phyloP scores from a whole-genome alignment of 2,329 filamentous ascomycete species.

The Talaromyces sp. region DNA sequence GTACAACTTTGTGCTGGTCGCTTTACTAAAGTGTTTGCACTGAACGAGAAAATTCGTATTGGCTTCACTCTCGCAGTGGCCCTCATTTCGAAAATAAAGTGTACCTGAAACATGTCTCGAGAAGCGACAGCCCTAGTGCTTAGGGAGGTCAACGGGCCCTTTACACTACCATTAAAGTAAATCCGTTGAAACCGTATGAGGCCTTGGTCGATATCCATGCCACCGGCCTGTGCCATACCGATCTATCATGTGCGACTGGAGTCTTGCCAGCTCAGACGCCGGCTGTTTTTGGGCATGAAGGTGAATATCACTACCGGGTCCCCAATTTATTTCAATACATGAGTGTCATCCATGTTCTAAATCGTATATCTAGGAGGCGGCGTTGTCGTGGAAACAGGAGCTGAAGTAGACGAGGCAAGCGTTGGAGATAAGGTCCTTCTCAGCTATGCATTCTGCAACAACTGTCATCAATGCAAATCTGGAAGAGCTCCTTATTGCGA shows the following conservation, averaged over 20 bases:
- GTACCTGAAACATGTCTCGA: neutral
- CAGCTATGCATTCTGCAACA: constrained; percentile 19
- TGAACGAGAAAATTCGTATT: neutral
- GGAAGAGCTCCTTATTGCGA: constrained; percentile 17
- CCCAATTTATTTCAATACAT: neutral
- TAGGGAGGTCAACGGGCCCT: neutral
- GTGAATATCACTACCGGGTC: neutral
- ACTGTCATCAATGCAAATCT: constrained; percentile 16
- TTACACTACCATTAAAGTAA: neutral
- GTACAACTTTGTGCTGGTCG: neutral
- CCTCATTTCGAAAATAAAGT: neutral
- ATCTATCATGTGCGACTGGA: neutral
- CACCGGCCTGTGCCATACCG: neutral
- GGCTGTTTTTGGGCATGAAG: neutral
- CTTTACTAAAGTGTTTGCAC: too few relatives aligned
- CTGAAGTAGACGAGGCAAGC: neutral
- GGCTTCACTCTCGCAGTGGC: neutral
- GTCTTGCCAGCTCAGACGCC: neutral
- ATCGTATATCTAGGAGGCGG: neutral
- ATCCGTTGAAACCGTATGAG: neutral
- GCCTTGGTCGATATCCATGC: neutral
- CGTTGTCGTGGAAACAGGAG: neutral
- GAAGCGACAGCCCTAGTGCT: neutral
- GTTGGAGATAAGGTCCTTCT: constrained; percentile 27
- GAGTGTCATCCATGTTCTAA: neutral